phyloP scores from a whole-genome alignment of 2,329 filamentous ascomycete species.

The Aureobasidium subglaciale region DNA sequence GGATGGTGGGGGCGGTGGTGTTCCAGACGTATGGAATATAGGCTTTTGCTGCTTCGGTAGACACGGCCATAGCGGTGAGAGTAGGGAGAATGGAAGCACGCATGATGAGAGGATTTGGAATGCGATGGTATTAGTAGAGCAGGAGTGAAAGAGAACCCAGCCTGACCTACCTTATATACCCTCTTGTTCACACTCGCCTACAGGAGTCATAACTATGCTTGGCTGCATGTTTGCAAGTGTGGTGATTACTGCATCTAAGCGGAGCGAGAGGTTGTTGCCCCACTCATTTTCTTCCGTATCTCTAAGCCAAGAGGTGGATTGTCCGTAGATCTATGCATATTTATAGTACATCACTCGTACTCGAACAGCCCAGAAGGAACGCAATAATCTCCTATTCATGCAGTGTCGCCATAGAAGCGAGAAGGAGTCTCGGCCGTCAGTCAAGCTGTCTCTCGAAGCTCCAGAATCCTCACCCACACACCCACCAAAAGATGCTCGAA shows the following conservation, averaged over 20 bases:
- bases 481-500: no score
- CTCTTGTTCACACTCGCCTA: neutral
- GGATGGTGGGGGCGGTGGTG: neutral
- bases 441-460: no score
- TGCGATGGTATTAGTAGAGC: neutral
- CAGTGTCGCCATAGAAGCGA: no score
- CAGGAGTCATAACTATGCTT: neutral
- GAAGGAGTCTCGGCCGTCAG: no score
- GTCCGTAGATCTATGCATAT: neutral
- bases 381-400: no score
- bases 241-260: neutral
- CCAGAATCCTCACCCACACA: no score
- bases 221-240: neutral
- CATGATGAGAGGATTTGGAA: neutral
- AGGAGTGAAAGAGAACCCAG: neutral
- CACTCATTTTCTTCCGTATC: neutral
- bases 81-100: neutral
- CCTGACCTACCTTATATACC: neutral
- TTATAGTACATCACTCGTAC: no score
- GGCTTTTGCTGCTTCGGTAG: neutral
- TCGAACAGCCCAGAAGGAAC: no score
- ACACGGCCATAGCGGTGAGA: neutral
- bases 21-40: conserved; percentile 7
- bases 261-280: neutral
- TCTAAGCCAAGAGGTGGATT: neutral